A percentile compares a stretch with the other conserved stretches of the same genome.
phyloP scores from a whole-genome alignment of 1,284 basidiomycete genomes.

The Cutaneotrichosporon sp. region DNA sequence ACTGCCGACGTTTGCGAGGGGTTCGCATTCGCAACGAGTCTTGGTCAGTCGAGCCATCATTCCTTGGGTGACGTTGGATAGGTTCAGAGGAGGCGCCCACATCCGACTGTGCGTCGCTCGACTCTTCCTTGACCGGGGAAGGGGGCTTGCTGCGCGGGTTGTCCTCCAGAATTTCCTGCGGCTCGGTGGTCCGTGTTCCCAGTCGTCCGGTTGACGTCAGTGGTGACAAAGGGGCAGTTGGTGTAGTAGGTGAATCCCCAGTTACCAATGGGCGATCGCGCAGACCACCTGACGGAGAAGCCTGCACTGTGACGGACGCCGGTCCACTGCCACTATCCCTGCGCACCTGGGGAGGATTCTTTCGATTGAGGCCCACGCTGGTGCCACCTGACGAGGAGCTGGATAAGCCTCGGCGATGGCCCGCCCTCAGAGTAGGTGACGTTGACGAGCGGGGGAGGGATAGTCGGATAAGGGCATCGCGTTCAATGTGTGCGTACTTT shows the following conservation, averaged over 20 bases:
- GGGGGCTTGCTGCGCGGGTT: slow-evolving; percentile 20
- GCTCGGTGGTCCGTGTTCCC: not conserved
- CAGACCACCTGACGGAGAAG: not conserved
- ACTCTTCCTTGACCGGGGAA: slow-evolving; percentile 38
- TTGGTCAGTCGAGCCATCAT: not conserved
- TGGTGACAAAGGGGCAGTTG: slow-evolving; percentile 10
- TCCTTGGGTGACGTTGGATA: not conserved
- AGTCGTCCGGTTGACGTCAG: not conserved
- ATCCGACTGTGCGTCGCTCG: slow-evolving; percentile 5
- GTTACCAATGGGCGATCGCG: not conserved
- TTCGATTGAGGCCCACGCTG: slow-evolving; percentile 3
- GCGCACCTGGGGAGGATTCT: not conserved
- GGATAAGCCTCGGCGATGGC: slow-evolving; percentile 23
- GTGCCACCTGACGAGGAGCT: slow-evolving; percentile 26
- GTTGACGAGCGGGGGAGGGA: slow-evolving; percentile 34
- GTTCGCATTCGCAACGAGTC: slow-evolving; percentile 11
- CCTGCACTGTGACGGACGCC: not conserved
- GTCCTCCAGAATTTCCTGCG: slow-evolving; percentile 17
- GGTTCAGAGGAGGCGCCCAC: not conserved
- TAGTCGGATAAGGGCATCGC: slow-evolving; percentile 52
- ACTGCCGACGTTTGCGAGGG: slow-evolving; percentile 30
- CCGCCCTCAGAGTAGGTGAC: not conserved
- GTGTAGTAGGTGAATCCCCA: not conserved
- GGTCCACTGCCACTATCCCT: not conserved
- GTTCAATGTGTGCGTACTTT: slow-evolving; percentile 54